Percentiles rank a stretch among this genome's conserved stretches.
phyloP scores from a whole-genome alignment of 1,284 basidiomycete genomes.

The Naganishia albida region DNA sequence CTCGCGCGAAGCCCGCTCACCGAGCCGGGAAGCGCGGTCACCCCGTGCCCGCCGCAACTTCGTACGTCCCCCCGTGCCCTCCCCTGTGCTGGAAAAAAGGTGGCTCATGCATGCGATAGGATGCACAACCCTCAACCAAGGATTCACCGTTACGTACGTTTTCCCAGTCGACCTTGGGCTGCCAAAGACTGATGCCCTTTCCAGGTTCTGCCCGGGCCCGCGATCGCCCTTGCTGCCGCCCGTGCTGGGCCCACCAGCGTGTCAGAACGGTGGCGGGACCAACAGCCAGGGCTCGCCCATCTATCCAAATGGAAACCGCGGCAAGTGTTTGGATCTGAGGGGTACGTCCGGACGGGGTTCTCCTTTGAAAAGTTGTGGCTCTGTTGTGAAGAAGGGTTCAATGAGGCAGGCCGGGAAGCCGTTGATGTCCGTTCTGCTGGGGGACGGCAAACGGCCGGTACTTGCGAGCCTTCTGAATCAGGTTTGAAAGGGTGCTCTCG shows the following conservation, averaged over 20 bases:
- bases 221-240: conserved; percentile 13
- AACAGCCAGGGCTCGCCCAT: conserved; percentile 1
- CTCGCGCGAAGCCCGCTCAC: conserved; percentile 6
- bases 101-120: background rate
- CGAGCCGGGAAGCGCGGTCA: conserved; percentile 2
- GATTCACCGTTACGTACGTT: conserved; percentile 13
- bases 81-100: background rate
- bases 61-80: background rate
- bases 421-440: background rate
- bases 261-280: background rate
- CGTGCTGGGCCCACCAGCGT: conserved; percentile 4
- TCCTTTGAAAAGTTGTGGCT: no score
- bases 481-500: no score
- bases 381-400: no score
- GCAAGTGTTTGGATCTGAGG: conserved; percentile 17
- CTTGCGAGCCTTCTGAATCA: no score
- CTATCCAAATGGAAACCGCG: conserved; percentile 23
- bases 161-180: background rate
- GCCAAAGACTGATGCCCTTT: no score
- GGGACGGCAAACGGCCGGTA: no score
- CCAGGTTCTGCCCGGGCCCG: conserved; percentile 9
- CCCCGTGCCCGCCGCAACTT: conserved; percentile 13
- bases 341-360: no score
- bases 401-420: no score
- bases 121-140: conserved; percentile 17